Percentiles rank a stretch among this genome's conserved stretches.
phyloP scores from a whole-genome alignment of 2,329 filamentous ascomycete genomes.

The Lachnellula willkommii region DNA sequence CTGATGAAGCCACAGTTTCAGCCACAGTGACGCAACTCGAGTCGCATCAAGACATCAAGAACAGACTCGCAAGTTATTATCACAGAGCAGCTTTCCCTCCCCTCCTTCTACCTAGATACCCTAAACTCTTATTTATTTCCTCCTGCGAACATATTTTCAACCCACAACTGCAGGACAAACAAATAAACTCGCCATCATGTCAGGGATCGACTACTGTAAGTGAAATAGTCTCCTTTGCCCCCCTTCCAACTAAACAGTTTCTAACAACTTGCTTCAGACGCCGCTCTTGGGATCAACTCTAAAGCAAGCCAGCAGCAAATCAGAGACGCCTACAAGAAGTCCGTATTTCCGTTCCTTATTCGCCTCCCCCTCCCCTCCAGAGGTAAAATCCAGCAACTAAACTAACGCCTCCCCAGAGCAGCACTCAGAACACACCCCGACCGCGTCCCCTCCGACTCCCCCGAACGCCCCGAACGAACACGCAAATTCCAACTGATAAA shows the following conservation, averaged over 20 bases:
- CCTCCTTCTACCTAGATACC: neutral
- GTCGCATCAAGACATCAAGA: neutral
- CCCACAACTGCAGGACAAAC: neutral
- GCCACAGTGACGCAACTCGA: neutral
- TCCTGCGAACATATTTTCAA: no score
- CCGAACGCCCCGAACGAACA: slow-evolving; percentile 75
- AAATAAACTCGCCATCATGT: slow-evolving; percentile 4
- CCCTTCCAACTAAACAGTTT: neutral
- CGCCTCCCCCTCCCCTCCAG: neutral
- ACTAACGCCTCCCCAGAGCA: slow-evolving; percentile 47
- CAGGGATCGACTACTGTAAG: slow-evolving; percentile 37
- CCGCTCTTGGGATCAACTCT: slow-evolving; percentile 65
- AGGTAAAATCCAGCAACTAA: slow-evolving; percentile 14
- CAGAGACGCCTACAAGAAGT: slow-evolving; percentile 92
- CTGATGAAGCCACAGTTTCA: neutral
- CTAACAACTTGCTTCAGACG: slow-evolving; percentile 47
- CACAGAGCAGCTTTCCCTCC: neutral
- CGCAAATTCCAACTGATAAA: slow-evolving; percentile 88
- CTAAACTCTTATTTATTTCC: neutral
- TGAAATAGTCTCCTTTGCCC: slow-evolving; percentile 7
- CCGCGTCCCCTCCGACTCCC: slow-evolving; percentile 75
- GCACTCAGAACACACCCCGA: slow-evolving; percentile 92
- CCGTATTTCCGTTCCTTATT: slow-evolving; percentile 1
- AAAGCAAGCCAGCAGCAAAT: slow-evolving; percentile 77
- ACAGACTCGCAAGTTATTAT: neutral